Percentiles rank a stretch among this genome's conserved stretches.
Evolutionary conservation across 2,329 filamentous ascomycete genomes (phyloP).

Genomic region (Allantophomopsis lycopodina): DNA sequence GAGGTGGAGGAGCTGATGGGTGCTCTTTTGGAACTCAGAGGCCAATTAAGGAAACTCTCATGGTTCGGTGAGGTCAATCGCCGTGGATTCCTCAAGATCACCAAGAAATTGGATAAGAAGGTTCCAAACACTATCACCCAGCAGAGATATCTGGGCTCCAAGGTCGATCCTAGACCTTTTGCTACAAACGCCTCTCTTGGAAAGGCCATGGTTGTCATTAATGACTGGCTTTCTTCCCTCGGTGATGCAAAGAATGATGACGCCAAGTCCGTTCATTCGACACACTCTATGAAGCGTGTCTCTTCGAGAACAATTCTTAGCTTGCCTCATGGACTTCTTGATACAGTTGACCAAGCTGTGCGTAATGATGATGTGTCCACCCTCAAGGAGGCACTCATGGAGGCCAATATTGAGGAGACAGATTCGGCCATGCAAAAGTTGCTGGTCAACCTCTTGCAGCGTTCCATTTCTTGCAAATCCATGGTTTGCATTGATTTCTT

Average conservation of each 20-base stretch:
- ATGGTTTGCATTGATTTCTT: conserved; percentile 59
- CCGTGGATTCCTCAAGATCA: conserved; percentile 92
- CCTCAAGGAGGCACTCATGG: conserved; percentile 41
- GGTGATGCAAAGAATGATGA: conserved; percentile 70
- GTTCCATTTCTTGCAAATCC: conserved; percentile 58
- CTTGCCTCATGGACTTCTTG: conserved; percentile 53
- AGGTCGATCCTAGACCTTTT: conserved; percentile 81
- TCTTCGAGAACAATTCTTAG: conserved; percentile 64
- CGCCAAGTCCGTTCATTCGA: conserved; percentile 53
- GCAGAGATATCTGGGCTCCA: conserved; percentile 75
- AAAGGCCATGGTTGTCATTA: conserved; percentile 54
- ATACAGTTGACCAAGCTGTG: conserved; percentile 59
- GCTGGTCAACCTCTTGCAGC: conserved; percentile 69
- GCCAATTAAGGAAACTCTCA: conserved; percentile 78
- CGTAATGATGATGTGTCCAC: conserved; percentile 48
- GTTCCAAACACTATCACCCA: conserved; percentile 64
- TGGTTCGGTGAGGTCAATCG: conserved; percentile 98
- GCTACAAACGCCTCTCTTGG: conserved; percentile 55
- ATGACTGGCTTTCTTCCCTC: conserved; percentile 79
- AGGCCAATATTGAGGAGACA: conserved; percentile 38
- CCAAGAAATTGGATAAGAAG: conserved; percentile 97
- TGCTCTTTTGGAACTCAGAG: conserved; percentile 76
- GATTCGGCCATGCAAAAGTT: conserved; percentile 46
- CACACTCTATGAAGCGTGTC: conserved; percentile 60
- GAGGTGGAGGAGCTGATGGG: conserved; percentile 87